Evolutionary conservation across 2,329 filamentous ascomycete species (phyloP).

Genomic region (Arachnopeziza araneosa): DNA sequence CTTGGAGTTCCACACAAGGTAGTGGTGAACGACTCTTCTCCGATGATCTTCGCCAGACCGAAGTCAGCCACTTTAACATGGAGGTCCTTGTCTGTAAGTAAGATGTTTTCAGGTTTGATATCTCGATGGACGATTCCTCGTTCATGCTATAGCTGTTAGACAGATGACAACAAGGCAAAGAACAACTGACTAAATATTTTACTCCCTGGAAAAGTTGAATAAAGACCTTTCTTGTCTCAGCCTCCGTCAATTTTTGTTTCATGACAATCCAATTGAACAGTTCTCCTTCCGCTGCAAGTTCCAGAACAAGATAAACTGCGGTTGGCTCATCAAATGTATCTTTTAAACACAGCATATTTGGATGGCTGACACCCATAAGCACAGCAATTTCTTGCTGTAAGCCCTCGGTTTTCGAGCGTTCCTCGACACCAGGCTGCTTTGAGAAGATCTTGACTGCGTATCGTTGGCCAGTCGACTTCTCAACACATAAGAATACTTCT

Average conservation of each 20-base stretch:
- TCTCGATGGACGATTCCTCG: constrained; percentile 96
- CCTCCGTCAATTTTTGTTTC: constrained; percentile 82
- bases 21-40: constrained; percentile 95
- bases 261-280: constrained; percentile 92
- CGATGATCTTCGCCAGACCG: constrained; percentile 95
- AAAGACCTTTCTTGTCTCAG: constrained; percentile 81
- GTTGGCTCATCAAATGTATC: constrained; percentile 91
- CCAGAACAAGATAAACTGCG: constrained; percentile 84
- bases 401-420: constrained; percentile 76
- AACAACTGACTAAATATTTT: constrained; percentile 76
- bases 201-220: constrained; percentile 86
- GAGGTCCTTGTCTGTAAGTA: constrained; percentile 78
- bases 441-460: constrained; percentile 96
- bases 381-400: constrained; percentile 95
- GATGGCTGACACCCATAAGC: constrained; percentile 93
- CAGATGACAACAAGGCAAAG: neutral
- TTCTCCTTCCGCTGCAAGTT: constrained; percentile 88
- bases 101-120: constrained; percentile 59
- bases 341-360: constrained; percentile 86
- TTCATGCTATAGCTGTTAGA: constrained; percentile 64
- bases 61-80: constrained; percentile 94
- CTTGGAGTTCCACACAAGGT: constrained; percentile 95
- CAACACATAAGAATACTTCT: constrained; percentile 84
- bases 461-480: constrained; percentile 73
- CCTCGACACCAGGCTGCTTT: constrained; percentile 74